These are phyloP conservation scores for Blastobotrys buckinghamii DNA, from an alignment of 1,139 yeast species.

Conservation along the genomic window DNA sequence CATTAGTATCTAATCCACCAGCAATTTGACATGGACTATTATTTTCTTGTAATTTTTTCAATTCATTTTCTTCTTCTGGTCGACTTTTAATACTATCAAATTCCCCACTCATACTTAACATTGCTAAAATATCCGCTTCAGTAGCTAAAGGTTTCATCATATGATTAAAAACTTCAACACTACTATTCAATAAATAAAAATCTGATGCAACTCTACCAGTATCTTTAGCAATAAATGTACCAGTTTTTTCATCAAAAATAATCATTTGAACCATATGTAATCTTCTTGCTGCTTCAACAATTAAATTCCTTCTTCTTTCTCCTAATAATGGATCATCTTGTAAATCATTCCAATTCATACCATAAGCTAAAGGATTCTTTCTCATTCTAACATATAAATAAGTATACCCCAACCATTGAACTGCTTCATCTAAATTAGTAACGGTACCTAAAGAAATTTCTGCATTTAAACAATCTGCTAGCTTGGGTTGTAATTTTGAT, in stretches of 20 bases:
- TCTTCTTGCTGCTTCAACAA: constrained; percentile 71
- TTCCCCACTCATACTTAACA: constrained; percentile 90
- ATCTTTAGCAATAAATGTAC: constrained; percentile 77
- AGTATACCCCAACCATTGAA: constrained; percentile 95
- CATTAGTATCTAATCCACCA: constrained; percentile 67
- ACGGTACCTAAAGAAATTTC: constrained; percentile 95
- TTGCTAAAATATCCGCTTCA: constrained; percentile 85
- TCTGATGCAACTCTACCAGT: constrained; percentile 93
- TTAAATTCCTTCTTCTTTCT: constrained; percentile 67
- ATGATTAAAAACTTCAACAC: constrained; percentile 85
- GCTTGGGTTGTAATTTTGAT: constrained; percentile 65
- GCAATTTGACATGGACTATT: constrained; percentile 78
- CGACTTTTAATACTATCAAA: constrained; percentile 87
- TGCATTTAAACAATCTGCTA: constrained; percentile 91
- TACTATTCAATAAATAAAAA: constrained; percentile 76
- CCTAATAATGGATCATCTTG: constrained; percentile 77
- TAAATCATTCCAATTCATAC: constrained; percentile 83
- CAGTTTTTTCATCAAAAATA: constrained; percentile 79
- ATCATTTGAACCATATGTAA: constrained; percentile 88
- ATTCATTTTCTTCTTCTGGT: constrained; percentile 78
- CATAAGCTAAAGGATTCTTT: constrained; percentile 88
- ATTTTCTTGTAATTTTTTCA: constrained; percentile 52
- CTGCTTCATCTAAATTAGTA: constrained; percentile 89
- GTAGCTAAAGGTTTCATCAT: constrained; percentile 80
- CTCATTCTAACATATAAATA: constrained; percentile 92